Evolutionary conservation across 2,329 filamentous ascomycete species (phyloP).

Genomic region (Arthrobotrys sinensis): DNA sequence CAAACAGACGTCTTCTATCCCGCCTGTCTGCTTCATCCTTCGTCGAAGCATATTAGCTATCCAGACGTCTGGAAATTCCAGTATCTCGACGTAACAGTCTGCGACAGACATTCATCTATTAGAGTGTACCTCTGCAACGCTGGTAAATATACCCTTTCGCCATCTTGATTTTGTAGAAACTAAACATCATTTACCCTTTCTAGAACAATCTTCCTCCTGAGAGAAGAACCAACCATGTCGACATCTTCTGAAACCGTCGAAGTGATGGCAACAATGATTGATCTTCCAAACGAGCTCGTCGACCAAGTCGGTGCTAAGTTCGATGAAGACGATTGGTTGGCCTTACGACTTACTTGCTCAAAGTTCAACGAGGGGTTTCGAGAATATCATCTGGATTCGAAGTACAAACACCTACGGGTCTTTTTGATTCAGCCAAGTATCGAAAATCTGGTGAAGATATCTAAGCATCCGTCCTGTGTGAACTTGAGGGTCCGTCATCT

Average conservation of each 20-base stretch:
- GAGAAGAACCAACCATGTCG: neutral
- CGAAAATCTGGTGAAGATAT: conserved; percentile 27
- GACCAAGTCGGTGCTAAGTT: neutral
- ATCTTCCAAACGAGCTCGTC: conserved; percentile 14
- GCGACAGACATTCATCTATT: neutral
- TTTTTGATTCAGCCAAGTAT: neutral
- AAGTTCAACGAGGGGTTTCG: neutral
- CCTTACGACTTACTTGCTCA: conserved; percentile 34
- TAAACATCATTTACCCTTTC: neutral
- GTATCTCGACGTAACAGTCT: neutral
- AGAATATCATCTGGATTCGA: conserved; percentile 22
- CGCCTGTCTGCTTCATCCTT: too few relatives aligned
- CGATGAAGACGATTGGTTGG: conserved; percentile 34
- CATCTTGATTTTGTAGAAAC: neutral
- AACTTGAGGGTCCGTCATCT: conserved; percentile 17
- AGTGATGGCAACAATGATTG: neutral
- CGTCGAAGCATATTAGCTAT: too few relatives aligned
- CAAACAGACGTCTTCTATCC: too few relatives aligned
- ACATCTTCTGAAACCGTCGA: neutral
- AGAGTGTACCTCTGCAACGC: neutral
- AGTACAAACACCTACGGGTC: conserved; percentile 2
- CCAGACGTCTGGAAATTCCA: too few relatives aligned
- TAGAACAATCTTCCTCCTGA: neutral
- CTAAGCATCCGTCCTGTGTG: conserved; percentile 9
- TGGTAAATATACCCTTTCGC: neutral